Base-by-base conservation (phyloP, 352 stramenopile genomes). In the Pythium brachiatum region DNA sequence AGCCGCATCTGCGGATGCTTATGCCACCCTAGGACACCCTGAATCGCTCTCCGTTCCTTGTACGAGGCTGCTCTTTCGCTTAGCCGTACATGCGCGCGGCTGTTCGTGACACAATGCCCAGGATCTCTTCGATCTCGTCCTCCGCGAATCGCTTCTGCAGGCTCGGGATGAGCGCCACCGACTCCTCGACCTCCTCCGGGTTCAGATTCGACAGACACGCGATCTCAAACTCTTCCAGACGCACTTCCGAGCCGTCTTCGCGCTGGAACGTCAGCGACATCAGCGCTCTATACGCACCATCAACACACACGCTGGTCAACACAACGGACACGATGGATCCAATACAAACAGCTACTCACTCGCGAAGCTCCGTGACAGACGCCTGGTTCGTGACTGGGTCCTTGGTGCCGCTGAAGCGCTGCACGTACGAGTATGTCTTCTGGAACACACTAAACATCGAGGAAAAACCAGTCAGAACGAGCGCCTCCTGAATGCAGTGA, bases 361-460 rank as follows among this genome's bases (percentile, higher is more conserved):
- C 87, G 69, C 88, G 84, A 23, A 96, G 74, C 59, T 96, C 88
- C 31, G 88, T 94, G 23, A 96, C 88, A 4, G 83, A 93, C 54
- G 86, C 84, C 76, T 96, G 88, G 70, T 96, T 96, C 41, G 86
- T 74, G n/a, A 96, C 85, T 0, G 88, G 88, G 58, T 96, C 87
- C 64, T 95, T 95, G n/a, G 88, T 96, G 54, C 88, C 87, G 44
- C 87, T 96, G 64, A 96, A 96, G 47, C 88, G 83, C 69, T 96
- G 88, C 58, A 95, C 88, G 53, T 96, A 96, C 60, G 88, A 94
- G 64, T 96, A 94, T 32, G 88, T 96, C 78, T 96, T 95, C 69
- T 95, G 85, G 66, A 96, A 96, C 21, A 96, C 87, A 60, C 84
- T 93, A 27, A 15, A 67, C 11, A 43, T n/a, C 21, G 16, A 18